Conservation (phyloP, 2,329 filamentous ascomycete species). For the Epichloe typhina region DNA sequence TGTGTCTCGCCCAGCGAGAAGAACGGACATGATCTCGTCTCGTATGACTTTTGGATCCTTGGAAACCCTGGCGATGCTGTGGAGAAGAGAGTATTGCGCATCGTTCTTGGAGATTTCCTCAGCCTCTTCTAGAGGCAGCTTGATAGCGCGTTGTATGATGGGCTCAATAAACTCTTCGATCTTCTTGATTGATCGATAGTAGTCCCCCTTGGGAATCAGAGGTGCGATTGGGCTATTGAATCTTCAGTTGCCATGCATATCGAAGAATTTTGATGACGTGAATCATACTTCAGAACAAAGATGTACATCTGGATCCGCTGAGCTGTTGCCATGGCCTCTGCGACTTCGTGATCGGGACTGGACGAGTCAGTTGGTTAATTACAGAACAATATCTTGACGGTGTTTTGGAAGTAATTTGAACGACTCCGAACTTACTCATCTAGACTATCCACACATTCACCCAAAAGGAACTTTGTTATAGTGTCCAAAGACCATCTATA, state of each 20-base stretch:
- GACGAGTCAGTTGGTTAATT: background rate
- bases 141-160: slow-evolving; percentile 54
- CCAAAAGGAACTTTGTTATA: slow-evolving; percentile 56
- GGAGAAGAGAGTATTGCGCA: slow-evolving; percentile 60
- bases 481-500: slow-evolving; percentile 54
- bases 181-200: slow-evolving; percentile 46
- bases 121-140: slow-evolving; percentile 49
- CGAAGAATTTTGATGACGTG: background rate
- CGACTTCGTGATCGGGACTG: slow-evolving; percentile 46
- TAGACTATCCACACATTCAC: slow-evolving; percentile 37
- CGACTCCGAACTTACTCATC: slow-evolving; percentile 17
- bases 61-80: slow-evolving; percentile 59
- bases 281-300: slow-evolving; percentile 30
- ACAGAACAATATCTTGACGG: slow-evolving; percentile 26
- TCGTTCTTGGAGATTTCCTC: slow-evolving; percentile 56
- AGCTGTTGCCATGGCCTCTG: slow-evolving; percentile 55
- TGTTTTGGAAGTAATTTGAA: slow-evolving; percentile 17
- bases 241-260: background rate
- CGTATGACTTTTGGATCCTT: slow-evolving; percentile 49
- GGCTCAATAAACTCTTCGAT: slow-evolving; percentile 58
- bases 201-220: slow-evolving; percentile 45
- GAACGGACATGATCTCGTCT: slow-evolving; percentile 62
- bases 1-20: slow-evolving; percentile 78
- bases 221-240: slow-evolving; percentile 39
- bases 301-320: slow-evolving; percentile 54